Evolutionary conservation across 257 asterid genomes (phyloP), one percentile per base, ranked within the genome.

Genomic region (Salvia hispanica): DNA sequence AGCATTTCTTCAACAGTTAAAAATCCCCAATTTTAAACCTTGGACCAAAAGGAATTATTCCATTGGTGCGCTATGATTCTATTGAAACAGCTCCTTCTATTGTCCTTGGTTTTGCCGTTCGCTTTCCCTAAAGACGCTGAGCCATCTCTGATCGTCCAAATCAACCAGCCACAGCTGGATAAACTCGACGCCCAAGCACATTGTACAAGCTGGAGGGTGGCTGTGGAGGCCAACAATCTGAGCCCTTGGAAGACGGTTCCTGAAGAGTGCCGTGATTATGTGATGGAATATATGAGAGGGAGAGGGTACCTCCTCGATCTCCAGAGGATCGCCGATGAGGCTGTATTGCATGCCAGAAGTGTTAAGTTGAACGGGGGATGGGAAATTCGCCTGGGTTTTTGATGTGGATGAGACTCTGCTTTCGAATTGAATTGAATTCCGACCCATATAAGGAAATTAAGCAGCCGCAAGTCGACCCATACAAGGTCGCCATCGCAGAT

Each of bases 341-440:
- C 95, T 66, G 73, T 54, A 63, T 16, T 34, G 5, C 86, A 53
- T 67, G 97, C 88, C 14, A 73, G 64, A 58, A 76, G 81, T 28
- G 36, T 81, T 37, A 67, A 80, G 74, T 79, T 88, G 72, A 78
- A 80, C 45, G 76, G 44, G 44, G 13, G 92, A 83, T 62, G 88
- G 86, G 5, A 85, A 78, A 40, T 77, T 79, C 70, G 83, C 78
- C 25, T 93, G 97, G 98, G 53, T 90, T 69, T 90, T 93, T 63
- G 96, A 93, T 69, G 76, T 90, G 9, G 97, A 93, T 78, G 98
- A 90, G 71, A 93, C 98, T 57, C 76, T 93, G 69, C 85, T 93
- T 37, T 90, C 95, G 0, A 90, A 90, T 76, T n/a, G n/a, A n/a
- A n/a, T n/a, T n/a, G n/a, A n/a, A n/a, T n/a, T n/a, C n/a, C n/a